These are phyloP conservation scores for Debaryomyces sp. DNA, from an alignment of 1,139 yeast species.

Conservation along the genomic window DNA sequence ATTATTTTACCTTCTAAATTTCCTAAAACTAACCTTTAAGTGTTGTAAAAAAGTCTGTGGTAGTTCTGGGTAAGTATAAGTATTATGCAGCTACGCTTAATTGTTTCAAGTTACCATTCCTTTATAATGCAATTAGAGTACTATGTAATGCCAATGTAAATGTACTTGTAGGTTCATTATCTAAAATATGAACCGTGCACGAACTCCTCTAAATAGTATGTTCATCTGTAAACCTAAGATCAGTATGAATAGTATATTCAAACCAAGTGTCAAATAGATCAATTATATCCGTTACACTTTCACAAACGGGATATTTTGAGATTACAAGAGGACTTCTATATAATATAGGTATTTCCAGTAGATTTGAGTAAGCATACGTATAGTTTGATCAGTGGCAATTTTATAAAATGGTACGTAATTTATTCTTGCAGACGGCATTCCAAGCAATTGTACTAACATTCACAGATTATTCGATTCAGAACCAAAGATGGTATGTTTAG, in stretches of 20 bases:
- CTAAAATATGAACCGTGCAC: neutral
- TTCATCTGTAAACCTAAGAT: neutral
- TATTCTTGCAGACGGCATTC: neutral
- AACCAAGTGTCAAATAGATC: neutral
- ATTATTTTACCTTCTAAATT: too few relatives aligned
- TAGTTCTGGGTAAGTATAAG: too few relatives aligned
- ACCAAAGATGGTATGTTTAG: constrained; percentile 84
- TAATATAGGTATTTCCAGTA: neutral
- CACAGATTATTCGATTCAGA: constrained; percentile 69
- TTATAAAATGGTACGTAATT: constrained; percentile 5
- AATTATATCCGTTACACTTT: neutral
- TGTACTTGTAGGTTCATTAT: neutral
- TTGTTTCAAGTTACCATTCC: too few relatives aligned
- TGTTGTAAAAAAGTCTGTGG: too few relatives aligned
- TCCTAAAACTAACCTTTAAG: too few relatives aligned
- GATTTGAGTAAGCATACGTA: neutral
- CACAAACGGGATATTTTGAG: neutral
- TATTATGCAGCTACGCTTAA: too few relatives aligned
- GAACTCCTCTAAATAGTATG: neutral
- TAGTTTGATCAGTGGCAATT: constrained; percentile 5
- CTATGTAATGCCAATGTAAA: neutral
- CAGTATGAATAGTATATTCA: neutral
- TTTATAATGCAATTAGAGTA: neutral
- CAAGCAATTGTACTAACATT: constrained; percentile 5
- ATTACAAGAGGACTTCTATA: neutral